Base-by-base conservation (phyloP, 306 rosid genomes). In the Canavalia gladiata region DNA sequence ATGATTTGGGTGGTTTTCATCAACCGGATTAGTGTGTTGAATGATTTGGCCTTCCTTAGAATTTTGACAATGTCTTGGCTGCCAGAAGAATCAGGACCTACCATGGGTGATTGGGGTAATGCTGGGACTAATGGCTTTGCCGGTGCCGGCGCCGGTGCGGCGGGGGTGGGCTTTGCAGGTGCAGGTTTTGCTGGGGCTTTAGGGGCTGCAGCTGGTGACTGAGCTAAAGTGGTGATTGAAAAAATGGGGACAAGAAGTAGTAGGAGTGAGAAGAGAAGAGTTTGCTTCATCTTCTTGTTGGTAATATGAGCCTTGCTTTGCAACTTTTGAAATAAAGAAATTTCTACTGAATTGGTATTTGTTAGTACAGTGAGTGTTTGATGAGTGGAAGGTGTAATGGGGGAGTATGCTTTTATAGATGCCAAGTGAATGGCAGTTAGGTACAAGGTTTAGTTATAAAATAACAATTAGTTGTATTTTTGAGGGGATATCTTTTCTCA, bases 1-100 rank as follows among this genome's bases (percentile, higher is more conserved):
- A 74, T 80, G 10, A 89, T 83, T 69, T 91, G 90, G 9, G 95
- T 91, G 81, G 87, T 91, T 84, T 83, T 89, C 12, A 91, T 50
- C 13, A 91, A 84, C n/a, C 92, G 87, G 72, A 91, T 79, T 3
- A 91, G 81, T 9, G 89, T 59, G 35, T 55, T 87, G 85, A 83
- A 91, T 7, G 84, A 86, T 35, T 89, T 87, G 1, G 89, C 90
- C 68, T 89, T 89, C 10, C 91, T 88, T 0, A 91, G 79, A 62
- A 91, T 91, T 74, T 88, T 88, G 65, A 86, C 75, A n/a, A 89
- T 69, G 54, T 89, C 90, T 29, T 45, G 87, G 12, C 62, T 83
- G 6, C 90, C 75, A 52, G 86, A 58, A 2, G 84, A 18, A 7
- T 76, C 88, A 4, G 71, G 78, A 51, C 42, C 72, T 3, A 54